Conservation (phyloP, 768 basidiomycete genomes). For the Dendrothele bispora region DNA sequence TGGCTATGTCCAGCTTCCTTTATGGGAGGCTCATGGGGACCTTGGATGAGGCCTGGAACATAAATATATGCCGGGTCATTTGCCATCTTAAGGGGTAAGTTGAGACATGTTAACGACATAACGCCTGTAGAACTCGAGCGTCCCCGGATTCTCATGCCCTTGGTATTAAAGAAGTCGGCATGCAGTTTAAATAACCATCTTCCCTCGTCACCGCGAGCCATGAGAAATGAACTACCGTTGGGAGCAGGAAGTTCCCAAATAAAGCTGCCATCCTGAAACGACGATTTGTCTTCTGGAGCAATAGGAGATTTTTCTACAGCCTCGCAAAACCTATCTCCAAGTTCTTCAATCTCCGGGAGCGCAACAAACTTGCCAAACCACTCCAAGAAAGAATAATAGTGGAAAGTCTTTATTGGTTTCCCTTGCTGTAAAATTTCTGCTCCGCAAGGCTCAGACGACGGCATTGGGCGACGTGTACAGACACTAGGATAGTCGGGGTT, state of each 20-base stretch:
- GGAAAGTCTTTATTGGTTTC: constrained; percentile 3
- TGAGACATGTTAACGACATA: constrained; percentile 4
- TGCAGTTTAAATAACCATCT: constrained; percentile 5
- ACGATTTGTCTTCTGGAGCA: neutral
- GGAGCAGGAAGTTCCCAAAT: neutral
- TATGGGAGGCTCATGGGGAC: constrained; percentile 3
- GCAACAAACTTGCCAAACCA: constrained; percentile 7
- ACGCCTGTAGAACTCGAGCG: constrained; percentile 4
- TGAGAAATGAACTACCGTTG: neutral
- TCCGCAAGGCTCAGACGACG: neutral
- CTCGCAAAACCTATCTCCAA: constrained; percentile 3
- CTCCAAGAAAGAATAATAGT: constrained; percentile 8
- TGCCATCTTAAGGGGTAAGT: constrained; percentile 4
- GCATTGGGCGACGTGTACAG: neutral
- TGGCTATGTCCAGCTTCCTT: constrained; percentile 4
- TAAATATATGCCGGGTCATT: constrained; percentile 8
- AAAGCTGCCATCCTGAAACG: neutral
- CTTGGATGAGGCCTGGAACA: constrained; percentile 8
- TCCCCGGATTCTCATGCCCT: constrained; percentile 2
- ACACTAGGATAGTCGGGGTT: constrained; percentile 1
- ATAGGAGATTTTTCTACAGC: neutral
- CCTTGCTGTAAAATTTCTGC: neutral
- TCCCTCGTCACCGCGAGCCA: constrained; percentile 4
- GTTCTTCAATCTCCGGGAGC: constrained; percentile 1
- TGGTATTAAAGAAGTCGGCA: constrained; percentile 3